Conservation (phyloP, 441 rosid genomes). For the Aquilaria agallochum region DNA sequence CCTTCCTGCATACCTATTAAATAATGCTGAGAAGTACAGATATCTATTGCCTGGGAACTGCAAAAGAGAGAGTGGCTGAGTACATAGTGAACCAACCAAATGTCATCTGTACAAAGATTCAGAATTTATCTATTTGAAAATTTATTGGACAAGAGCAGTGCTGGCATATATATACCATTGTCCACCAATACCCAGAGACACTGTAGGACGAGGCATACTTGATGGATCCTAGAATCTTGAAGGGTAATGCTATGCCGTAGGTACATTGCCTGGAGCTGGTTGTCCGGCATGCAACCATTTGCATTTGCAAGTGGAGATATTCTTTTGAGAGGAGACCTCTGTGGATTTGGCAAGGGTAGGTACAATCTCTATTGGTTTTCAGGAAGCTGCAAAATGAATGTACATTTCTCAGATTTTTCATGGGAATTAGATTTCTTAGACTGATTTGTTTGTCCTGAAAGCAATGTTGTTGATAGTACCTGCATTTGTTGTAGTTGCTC, state of each 20-base stretch:
- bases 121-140: background rate
- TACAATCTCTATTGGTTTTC: slow-evolving; percentile 18
- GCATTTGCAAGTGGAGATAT: slow-evolving; percentile 20
- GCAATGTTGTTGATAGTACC: slow-evolving; percentile 1
- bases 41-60: slow-evolving; percentile 88
- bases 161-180: slow-evolving; percentile 15
- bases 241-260: slow-evolving; percentile 17
- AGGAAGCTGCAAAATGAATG: slow-evolving; percentile 15
- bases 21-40: slow-evolving; percentile 56
- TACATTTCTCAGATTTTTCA: slow-evolving; percentile 41
- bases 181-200: slow-evolving; percentile 15
- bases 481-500: background rate
- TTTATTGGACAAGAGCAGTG: background rate
- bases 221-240: slow-evolving; percentile 18
- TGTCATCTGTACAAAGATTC: slow-evolving; percentile 6
- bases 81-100: background rate
- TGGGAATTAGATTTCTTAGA: slow-evolving; percentile 32
- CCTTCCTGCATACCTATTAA: slow-evolving; percentile 64
- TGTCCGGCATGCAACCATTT: slow-evolving; percentile 21
- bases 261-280: slow-evolving; percentile 10
- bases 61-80: slow-evolving; percentile 61
- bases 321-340: slow-evolving; percentile 13
- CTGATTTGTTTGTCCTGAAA: slow-evolving; percentile 22
- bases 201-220: slow-evolving; percentile 10
- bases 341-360: slow-evolving; percentile 10